A percentile compares a stretch with the other conserved stretches of the same genome.
phyloP scores from a whole-genome alignment of 345 rosid species.

The Arabidopsis suecica region DNA sequence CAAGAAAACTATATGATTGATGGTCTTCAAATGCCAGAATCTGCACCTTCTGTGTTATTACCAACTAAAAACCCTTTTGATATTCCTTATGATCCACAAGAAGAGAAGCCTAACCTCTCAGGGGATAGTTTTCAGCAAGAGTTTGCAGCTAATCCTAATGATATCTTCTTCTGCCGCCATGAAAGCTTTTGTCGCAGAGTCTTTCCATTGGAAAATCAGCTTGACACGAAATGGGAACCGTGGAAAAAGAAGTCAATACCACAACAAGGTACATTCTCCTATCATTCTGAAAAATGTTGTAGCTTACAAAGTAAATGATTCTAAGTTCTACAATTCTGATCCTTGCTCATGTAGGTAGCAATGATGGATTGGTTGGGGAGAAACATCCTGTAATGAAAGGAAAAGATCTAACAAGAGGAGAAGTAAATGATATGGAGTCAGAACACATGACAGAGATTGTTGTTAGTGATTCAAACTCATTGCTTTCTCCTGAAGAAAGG shows the following conservation, averaged over 20 bases:
- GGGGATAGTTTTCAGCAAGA: conserved; percentile 75
- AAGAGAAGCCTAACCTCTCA: conserved; percentile 75
- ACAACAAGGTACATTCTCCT: conserved; percentile 22
- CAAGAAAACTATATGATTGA: conserved; percentile 25
- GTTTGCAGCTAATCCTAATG: conserved; percentile 54
- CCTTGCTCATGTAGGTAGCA: conserved; percentile 50
- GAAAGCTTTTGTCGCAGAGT: conserved; percentile 58
- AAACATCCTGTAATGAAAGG: conserved; percentile 25
- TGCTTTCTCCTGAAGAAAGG: conserved; percentile 42
- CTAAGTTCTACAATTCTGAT: background rate
- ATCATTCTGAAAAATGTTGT: background rate
- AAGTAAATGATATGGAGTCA: conserved; percentile 33
- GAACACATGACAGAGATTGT: conserved; percentile 31
- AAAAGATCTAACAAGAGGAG: conserved; percentile 21
- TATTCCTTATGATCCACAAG: conserved; percentile 73
- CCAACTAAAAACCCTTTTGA: conserved; percentile 73
- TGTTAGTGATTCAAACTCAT: conserved; percentile 36
- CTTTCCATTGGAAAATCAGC: conserved; percentile 40
- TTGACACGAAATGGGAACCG: conserved; percentile 37
- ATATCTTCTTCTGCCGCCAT: conserved; percentile 62
- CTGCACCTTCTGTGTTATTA: conserved; percentile 77
- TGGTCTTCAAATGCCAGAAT: conserved; percentile 57
- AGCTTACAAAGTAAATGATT: background rate
- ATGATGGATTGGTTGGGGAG: conserved; percentile 43
- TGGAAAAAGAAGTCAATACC: conserved; percentile 12